Conservation (phyloP, 2,329 filamentous ascomycete species). For the Didymella pomorum region DNA sequence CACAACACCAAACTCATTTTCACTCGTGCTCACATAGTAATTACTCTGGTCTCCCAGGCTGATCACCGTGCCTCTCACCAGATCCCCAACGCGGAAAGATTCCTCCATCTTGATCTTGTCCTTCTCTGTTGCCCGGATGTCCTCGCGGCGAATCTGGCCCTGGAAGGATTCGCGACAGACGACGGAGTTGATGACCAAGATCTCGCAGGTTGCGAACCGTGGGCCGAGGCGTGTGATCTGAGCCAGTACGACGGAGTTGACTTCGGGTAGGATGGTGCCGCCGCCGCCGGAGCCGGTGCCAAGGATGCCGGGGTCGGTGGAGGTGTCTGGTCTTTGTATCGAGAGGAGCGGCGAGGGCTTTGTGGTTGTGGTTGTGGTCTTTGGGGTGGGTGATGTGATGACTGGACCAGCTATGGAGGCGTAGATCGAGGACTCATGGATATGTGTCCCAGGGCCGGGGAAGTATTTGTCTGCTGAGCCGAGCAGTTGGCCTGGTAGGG, state of each 20-base stretch:
- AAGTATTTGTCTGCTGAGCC: slow-evolving; percentile 71
- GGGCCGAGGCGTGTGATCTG: slow-evolving; percentile 85
- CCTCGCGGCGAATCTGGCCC: slow-evolving; percentile 84
- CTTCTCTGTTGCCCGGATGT: slow-evolving; percentile 94
- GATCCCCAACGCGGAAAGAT: slow-evolving; percentile 90
- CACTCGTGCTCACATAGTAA: slow-evolving; percentile 92
- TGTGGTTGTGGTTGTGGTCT: slow-evolving; percentile 60
- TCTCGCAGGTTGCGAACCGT: slow-evolving; percentile 84
- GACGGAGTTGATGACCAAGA: slow-evolving; percentile 75
- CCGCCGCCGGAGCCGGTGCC: slow-evolving; percentile 50
- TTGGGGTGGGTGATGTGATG: slow-evolving; percentile 58
- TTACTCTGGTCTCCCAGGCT: slow-evolving; percentile 92
- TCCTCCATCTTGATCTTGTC: slow-evolving; percentile 92
- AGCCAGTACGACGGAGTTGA: slow-evolving; percentile 81
- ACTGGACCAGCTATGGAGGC: slow-evolving; percentile 83
- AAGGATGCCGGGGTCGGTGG: slow-evolving; percentile 29
- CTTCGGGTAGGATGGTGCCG: slow-evolving; percentile 80
- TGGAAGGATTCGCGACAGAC: slow-evolving; percentile 83
- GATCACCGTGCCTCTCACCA: slow-evolving; percentile 87
- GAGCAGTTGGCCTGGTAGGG: slow-evolving; percentile 83
- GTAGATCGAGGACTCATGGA: slow-evolving; percentile 76
- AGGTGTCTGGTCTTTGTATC: slow-evolving; percentile 37
- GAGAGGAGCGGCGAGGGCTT: slow-evolving; percentile 51
- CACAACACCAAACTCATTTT: slow-evolving; percentile 91
- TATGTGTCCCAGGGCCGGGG: slow-evolving; percentile 84